Evolutionary conservation across 306 rosid genomes (phyloP).

Genomic region (Senna siamea): DNA sequence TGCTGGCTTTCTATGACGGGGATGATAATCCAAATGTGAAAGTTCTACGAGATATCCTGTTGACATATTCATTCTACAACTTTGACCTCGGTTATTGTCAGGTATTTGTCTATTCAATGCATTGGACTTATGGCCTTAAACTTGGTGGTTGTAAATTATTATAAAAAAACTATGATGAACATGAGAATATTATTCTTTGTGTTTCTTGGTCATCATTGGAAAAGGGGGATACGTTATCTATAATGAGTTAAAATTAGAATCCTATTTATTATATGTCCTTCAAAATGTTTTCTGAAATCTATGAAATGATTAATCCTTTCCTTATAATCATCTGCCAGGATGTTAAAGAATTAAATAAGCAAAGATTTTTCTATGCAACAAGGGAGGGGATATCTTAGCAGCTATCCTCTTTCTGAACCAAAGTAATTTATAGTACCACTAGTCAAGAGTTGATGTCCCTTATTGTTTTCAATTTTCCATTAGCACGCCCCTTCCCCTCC

Average conservation of each 20-base stretch:
- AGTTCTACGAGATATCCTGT: constrained; percentile 78
- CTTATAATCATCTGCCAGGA: neutral
- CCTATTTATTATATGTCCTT: neutral
- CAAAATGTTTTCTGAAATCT: neutral
- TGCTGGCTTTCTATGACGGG: constrained; percentile 80
- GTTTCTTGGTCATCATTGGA: neutral
- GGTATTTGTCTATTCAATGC: constrained; percentile 53
- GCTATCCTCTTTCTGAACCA: constrained; percentile 28
- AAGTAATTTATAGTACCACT: constrained; percentile 17
- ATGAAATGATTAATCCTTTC: constrained; percentile 8
- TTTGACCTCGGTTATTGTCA: constrained; percentile 99
- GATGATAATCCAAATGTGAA: constrained; percentile 89
- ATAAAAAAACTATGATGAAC: neutral
- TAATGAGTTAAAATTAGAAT: neutral
- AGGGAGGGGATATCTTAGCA: constrained; percentile 24
- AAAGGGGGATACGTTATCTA: neutral
- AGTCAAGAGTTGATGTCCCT: constrained; percentile 17
- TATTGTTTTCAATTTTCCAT: neutral
- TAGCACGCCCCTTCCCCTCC: neutral
- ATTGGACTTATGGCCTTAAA: constrained; percentile 10
- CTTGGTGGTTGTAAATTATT: constrained; percentile 17
- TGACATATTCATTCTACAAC: constrained; percentile 98
- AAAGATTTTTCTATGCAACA: constrained; percentile 17
- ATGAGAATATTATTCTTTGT: constrained; percentile 1
- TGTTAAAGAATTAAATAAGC: too few relatives aligned